Evolutionary conservation across 768 basidiomycete genomes (phyloP).

Genomic region (Inosperma sp.): DNA sequence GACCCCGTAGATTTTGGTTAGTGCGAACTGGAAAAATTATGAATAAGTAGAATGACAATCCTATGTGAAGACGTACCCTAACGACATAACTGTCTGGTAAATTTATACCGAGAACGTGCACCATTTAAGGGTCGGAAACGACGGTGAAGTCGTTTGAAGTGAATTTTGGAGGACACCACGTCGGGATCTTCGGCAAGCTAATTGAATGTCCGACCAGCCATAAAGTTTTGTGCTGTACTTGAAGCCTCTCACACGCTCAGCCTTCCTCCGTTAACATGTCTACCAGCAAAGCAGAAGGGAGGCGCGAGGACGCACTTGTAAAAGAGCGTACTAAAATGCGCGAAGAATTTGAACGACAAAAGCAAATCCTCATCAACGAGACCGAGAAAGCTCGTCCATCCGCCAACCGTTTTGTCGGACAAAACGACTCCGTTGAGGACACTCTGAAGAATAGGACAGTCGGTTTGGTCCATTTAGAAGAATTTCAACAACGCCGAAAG

Average conservation of each 20-base stretch:
- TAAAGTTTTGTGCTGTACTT: not conserved
- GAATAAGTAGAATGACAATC: not conserved
- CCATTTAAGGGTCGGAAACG: slow-evolving; percentile 47
- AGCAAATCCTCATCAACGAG: slow-evolving; percentile 76
- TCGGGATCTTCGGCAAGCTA: slow-evolving; percentile 6
- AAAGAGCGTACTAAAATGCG: slow-evolving; percentile 79
- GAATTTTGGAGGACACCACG: slow-evolving; percentile 9
- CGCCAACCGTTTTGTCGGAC: slow-evolving; percentile 84
- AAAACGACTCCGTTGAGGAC: slow-evolving; percentile 94
- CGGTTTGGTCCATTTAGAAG: slow-evolving; percentile 86
- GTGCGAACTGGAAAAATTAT: slow-evolving; percentile 60
- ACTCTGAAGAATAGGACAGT: slow-evolving; percentile 86
- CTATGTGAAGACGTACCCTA: slow-evolving; percentile 48
- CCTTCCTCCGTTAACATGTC: slow-evolving; percentile 51
- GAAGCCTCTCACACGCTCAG: not conserved
- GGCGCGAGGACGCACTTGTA: slow-evolving; percentile 77
- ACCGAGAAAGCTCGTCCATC: slow-evolving; percentile 91
- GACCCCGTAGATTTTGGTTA: slow-evolving; percentile 88
- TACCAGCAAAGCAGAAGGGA: slow-evolving; percentile 72
- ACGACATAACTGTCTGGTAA: slow-evolving; percentile 73
- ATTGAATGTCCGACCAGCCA: slow-evolving; percentile 29
- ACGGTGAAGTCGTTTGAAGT: slow-evolving; percentile 11
- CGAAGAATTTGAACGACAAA: slow-evolving; percentile 79
- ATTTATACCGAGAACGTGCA: slow-evolving; percentile 84
- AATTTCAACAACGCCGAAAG: slow-evolving; percentile 85